These are phyloP conservation scores for Leccinum barrowsii DNA, from an alignment of 768 basidiomycete species.

Conservation along the genomic window DNA sequence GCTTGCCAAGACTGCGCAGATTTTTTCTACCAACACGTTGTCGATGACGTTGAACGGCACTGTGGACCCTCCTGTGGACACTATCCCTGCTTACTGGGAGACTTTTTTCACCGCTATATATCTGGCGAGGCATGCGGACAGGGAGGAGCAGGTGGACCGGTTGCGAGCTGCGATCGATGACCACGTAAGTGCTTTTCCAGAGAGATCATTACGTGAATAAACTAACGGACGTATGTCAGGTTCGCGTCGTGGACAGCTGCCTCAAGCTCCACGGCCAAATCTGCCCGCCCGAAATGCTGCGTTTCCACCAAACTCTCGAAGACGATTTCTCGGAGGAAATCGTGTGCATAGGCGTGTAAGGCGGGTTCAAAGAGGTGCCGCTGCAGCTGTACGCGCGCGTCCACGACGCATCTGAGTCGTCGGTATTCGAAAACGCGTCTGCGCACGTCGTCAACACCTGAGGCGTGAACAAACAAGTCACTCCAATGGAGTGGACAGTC, in stretches of 20 bases:
- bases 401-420: slow-evolving; percentile 39
- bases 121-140: slow-evolving; percentile 61
- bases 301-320: slow-evolving; percentile 88
- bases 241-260: slow-evolving; percentile 78
- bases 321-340: slow-evolving; percentile 84
- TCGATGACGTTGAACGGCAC: slow-evolving; percentile 85
- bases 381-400: slow-evolving; percentile 38
- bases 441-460: slow-evolving; percentile 40
- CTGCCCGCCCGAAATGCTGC: slow-evolving; percentile 81
- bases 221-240: slow-evolving; percentile 37
- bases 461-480: too few species aligned
- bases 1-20: slow-evolving; percentile 72
- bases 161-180: slow-evolving; percentile 75
- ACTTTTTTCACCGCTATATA: slow-evolving; percentile 75
- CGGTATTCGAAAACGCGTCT: slow-evolving; percentile 46
- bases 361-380: slow-evolving; percentile 48
- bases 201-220: not conserved
- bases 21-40: slow-evolving; percentile 72
- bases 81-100: slow-evolving; percentile 71
- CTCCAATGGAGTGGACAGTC: slow-evolving; percentile 37
- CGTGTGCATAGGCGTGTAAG: slow-evolving; percentile 57
- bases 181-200: slow-evolving; percentile 47
- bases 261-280: slow-evolving; percentile 78
- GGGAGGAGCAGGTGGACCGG: slow-evolving; percentile 67
- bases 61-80: slow-evolving; percentile 77